phyloP scores from a whole-genome alignment of 129 eudicot species.

The Artemisia annua region DNA sequence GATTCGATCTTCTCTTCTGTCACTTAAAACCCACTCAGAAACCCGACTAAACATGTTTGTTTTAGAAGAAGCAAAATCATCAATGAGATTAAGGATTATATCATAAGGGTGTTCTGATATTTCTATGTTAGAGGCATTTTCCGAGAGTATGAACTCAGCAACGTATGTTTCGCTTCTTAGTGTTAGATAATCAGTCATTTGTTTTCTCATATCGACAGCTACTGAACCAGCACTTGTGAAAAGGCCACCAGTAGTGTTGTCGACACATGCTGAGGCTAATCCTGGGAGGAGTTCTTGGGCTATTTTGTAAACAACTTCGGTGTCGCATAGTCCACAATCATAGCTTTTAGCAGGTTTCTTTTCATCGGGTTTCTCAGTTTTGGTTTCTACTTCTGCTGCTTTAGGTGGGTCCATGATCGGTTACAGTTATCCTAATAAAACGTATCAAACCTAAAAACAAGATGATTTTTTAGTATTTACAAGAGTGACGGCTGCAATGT shows the following conservation, averaged over 20 bases:
- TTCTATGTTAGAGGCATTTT: constrained; percentile 47
- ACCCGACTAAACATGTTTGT: constrained; percentile 69
- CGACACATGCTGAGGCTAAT: constrained; percentile 86
- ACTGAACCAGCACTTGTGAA: constrained; percentile 71
- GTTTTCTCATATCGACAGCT: constrained; percentile 73
- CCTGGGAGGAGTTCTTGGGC: constrained; percentile 84
- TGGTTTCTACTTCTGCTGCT: constrained; percentile 48
- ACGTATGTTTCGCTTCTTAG: constrained; percentile 78
- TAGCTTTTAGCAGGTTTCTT: constrained; percentile 44
- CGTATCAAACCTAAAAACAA: background rate
- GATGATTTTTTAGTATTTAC: constrained; percentile 11
- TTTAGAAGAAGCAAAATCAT: constrained; percentile 61
- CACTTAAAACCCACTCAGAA: constrained; percentile 77
- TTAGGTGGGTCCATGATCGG: constrained; percentile 61
- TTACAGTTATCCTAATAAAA: constrained; percentile 19
- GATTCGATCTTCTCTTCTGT: constrained; percentile 78
- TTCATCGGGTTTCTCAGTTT: constrained; percentile 48
- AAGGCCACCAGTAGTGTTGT: constrained; percentile 85
- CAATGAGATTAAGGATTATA: constrained; percentile 61
- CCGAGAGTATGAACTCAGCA: constrained; percentile 65
- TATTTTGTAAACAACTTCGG: constrained; percentile 67
- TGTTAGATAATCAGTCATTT: constrained; percentile 69
- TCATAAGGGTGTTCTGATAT: constrained; percentile 75
- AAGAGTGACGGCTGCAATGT: background rate
- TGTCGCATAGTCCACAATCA: constrained; percentile 75